Conservation (phyloP, 352 stramenopile genomes). For the Pythium angustatum region DNA sequence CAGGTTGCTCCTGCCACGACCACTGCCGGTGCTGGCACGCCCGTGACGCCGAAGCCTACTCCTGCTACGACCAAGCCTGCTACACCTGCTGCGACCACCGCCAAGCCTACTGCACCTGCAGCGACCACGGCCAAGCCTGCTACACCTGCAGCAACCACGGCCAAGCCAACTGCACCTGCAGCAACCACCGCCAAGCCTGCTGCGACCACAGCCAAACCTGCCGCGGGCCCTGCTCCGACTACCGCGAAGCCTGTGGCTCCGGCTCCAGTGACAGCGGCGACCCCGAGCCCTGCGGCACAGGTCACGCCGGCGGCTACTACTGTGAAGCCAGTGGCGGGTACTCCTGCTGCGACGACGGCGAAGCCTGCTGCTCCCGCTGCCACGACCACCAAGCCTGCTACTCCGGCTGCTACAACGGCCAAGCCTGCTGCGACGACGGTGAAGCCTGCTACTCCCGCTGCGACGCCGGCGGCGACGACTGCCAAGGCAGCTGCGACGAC, state of each 20-base stretch:
- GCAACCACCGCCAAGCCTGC: not conserved
- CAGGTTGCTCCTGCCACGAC: conserved; percentile 1
- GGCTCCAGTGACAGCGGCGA: not conserved
- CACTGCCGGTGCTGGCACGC: no score
- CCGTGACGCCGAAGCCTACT: no score
- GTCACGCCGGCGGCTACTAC: not conserved
- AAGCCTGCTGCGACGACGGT: not conserved
- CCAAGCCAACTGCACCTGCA: not conserved
- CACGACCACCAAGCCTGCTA: not conserved
- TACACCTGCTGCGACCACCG: not conserved
- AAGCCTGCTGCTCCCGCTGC: not conserved
- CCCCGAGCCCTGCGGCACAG: not conserved
- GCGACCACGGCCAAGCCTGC: not conserved
- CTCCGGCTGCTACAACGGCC: no score
- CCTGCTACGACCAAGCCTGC: no score
- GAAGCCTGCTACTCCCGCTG: not conserved
- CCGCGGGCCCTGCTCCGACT: not conserved
- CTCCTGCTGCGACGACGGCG: not conserved
- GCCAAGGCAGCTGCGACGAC: not conserved
- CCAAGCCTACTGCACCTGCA: not conserved
- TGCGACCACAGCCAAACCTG: not conserved
- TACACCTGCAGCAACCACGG: not conserved
- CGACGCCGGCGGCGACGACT: not conserved
- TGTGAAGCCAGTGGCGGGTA: not conserved
- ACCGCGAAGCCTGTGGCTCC: not conserved